Evolutionary conservation across 2,329 filamentous ascomycete genomes (phyloP), one percentile per base, ranked within the genome.

Genomic region (Alternaria triticimaculans): DNA sequence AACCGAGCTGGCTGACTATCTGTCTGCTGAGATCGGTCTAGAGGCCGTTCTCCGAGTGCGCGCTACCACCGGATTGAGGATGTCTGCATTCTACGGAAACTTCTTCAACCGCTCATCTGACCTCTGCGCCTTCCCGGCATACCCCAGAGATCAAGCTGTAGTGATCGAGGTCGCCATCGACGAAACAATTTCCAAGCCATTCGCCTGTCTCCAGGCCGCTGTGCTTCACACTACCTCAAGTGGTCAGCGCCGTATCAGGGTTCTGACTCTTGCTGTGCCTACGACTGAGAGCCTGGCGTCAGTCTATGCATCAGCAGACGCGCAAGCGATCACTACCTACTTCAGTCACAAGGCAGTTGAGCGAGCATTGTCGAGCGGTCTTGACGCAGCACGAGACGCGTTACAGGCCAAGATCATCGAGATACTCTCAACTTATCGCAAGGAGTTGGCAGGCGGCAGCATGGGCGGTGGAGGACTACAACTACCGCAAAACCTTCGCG

Each of bases 61-160:
- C 70, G 96, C 96, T 18, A 97, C 94, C 2, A 98, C 94, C 23
- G 96, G 96, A 56, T 84, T 99, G 63, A 90, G 96, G 58, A 98
- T 98, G 92, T 97, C 90, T 83, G 94, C 95, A 2, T 99, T 99
- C 83, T 99, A 98, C 81, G 96, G 96, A 71, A 99, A 99, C 84
- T 99, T 99, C 83, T 99, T 99, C 87, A 99, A 98, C 84, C 89
- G 96, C 72, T 97, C 93, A 78, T 97, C 94, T 15, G 96, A 99
- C 82, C 88, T 99, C 30, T 98, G 96, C 80, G 96, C 96, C 12
- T 99, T 99, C 86, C 96, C 96, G 2, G 94, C 96, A 0, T 98
- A 99, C 85, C 96, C 96, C 30, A 91, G 96, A 77, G 96, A 99
- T 76, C 96, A 99, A 80, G 94, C 92, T 67, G 98, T 98, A 78